Percentiles rank a stretch among this genome's conserved stretches.
Conservation (phyloP, 148 eudicot species). For the Talinum fruticosum region DNA sequence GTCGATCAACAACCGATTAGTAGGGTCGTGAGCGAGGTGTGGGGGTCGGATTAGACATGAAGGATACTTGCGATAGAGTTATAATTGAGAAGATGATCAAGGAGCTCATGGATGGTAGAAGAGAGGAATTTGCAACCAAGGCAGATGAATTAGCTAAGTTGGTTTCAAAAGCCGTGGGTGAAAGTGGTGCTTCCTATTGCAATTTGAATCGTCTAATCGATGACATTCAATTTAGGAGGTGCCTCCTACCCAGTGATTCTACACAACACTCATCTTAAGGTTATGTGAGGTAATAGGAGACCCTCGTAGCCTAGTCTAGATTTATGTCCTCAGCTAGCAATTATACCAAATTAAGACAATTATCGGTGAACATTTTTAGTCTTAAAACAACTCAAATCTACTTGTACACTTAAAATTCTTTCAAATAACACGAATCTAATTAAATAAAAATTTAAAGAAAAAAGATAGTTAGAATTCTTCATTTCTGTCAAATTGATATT, state of each 20-base stretch:
- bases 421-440: no score
- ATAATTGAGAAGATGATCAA: conserved; percentile 24
- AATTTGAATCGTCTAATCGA: conserved; percentile 22
- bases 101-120: conserved; percentile 25
- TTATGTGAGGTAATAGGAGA: no score
- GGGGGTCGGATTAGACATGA: conserved; percentile 35
- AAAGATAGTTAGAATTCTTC: no score
- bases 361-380: no score
- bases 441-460: no score
- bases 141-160: conserved; percentile 12
- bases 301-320: no score
- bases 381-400: no score
- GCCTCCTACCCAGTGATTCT: not conserved
- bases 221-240: conserved; percentile 23
- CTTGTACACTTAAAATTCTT: no score
- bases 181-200: conserved; percentile 30
- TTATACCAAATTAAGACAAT: no score
- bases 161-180: conserved; percentile 22
- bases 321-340: no score
- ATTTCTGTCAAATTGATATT: no score
- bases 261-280: no score
- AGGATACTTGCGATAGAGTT: conserved; percentile 29
- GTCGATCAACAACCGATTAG: conserved; percentile 38
- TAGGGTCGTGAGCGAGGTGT: conserved; percentile 29
- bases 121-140: conserved; percentile 13